Percentiles rank a stretch among this genome's conserved stretches.
These are phyloP conservation scores for Beta macrorhiza DNA, from an alignment of 179 eudicot species.

Conservation along the genomic window DNA sequence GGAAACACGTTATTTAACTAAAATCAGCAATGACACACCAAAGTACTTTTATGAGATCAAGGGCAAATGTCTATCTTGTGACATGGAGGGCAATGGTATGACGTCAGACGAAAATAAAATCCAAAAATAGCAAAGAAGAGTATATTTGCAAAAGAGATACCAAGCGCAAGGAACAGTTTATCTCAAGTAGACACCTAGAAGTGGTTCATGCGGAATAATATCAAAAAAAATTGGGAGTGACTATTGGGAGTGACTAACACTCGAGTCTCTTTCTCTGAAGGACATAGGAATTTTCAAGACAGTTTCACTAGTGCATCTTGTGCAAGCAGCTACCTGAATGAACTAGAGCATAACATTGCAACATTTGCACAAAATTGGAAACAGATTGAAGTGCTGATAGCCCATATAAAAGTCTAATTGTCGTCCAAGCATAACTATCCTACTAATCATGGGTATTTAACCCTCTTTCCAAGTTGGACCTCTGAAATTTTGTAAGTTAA, in stretches of 20 bases:
- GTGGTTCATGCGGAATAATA: not conserved
- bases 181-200: conserved; percentile 11
- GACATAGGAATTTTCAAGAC: not conserved
- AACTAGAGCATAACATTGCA: not conserved
- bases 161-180: not conserved
- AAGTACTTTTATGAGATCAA: not conserved
- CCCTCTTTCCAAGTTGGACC: not conserved
- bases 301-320: not conserved
- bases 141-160: not conserved
- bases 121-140: not conserved
- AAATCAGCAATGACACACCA: conserved; percentile 18
- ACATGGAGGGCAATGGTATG: conserved; percentile 31
- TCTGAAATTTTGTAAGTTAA: conserved; percentile 9
- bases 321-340: not conserved
- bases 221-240: too few relatives aligned
- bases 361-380: not conserved
- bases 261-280: not conserved
- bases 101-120: conserved; percentile 14
- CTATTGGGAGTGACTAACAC: not conserved
- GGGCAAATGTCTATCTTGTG: not conserved
- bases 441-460: conserved; percentile 10
- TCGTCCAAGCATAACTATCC: not conserved
- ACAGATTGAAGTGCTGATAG: conserved; percentile 2
- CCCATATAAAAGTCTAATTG: not conserved
- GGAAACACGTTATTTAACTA: conserved; percentile 20